phyloP scores from a whole-genome alignment of 768 basidiomycete genomes.

The Boletellus ananiceps region DNA sequence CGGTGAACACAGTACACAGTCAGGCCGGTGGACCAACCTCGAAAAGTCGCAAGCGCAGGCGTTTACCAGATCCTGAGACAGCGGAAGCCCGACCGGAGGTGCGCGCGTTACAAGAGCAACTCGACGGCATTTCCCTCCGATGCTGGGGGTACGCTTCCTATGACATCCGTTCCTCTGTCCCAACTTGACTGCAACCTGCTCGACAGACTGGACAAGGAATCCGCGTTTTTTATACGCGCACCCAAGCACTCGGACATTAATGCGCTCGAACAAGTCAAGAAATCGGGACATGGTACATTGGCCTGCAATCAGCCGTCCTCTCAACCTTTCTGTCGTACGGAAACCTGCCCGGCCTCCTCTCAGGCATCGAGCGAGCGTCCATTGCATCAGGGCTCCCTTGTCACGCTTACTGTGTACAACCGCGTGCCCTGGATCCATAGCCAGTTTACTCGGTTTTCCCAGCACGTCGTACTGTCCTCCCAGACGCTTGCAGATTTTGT shows the following conservation, averaged over 20 bases:
- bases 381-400: slow-evolving; percentile 38
- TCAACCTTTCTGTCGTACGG: not conserved
- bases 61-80: slow-evolving; percentile 18
- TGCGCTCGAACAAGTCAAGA: slow-evolving; percentile 35
- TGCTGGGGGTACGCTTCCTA: slow-evolving; percentile 55
- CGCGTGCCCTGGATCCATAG: slow-evolving; percentile 59
- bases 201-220: slow-evolving; percentile 45
- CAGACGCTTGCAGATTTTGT: slow-evolving; percentile 67
- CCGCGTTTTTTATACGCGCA: slow-evolving; percentile 59
- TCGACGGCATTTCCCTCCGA: slow-evolving; percentile 50
- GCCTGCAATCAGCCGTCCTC: not conserved
- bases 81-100: slow-evolving; percentile 43
- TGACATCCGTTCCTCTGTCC: not conserved
- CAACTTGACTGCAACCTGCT: slow-evolving; percentile 1
- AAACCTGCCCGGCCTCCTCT: not conserved
- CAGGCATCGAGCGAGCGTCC: not conserved
- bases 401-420: slow-evolving; percentile 59
- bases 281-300: slow-evolving; percentile 33
- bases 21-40: slow-evolving; percentile 28
- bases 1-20: slow-evolving; percentile 35
- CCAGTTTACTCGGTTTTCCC: slow-evolving; percentile 57
- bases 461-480: slow-evolving; percentile 64
- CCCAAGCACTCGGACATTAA: slow-evolving; percentile 67
- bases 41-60: slow-evolving; percentile 35
- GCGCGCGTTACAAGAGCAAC: slow-evolving; percentile 40